Conservation (phyloP, 75 land plant species). For the Selaginella moellendorffii region DNA sequence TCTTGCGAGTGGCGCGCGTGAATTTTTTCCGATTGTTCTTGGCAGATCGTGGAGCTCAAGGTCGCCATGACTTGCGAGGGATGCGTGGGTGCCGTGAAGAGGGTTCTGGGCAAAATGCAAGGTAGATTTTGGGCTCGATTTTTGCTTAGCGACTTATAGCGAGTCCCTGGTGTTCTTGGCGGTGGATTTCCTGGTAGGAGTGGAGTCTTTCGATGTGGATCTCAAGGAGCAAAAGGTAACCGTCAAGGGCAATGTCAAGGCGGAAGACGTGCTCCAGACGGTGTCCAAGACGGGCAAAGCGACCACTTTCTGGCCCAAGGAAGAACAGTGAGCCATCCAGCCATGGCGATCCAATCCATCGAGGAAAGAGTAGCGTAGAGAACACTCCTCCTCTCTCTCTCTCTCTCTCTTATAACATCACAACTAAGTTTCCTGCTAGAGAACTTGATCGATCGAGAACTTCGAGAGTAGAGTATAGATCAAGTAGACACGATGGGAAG, state of each 20-base stretch:
- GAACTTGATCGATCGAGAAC: too few relatives aligned
- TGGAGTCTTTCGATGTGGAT: constrained; percentile 53
- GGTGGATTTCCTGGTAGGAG: constrained; percentile 31
- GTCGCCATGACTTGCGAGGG: constrained; percentile 93
- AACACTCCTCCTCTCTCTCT: too few relatives aligned
- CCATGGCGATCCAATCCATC: too few relatives aligned
- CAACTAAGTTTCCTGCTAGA: too few relatives aligned
- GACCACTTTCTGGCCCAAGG: constrained; percentile 33
- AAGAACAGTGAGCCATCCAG: too few relatives aligned
- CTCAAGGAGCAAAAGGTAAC: constrained; percentile 68
- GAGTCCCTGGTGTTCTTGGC: neutral
- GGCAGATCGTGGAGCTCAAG: too few relatives aligned
- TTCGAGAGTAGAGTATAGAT: too few relatives aligned
- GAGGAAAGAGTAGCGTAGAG: too few relatives aligned
- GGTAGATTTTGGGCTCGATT: constrained; percentile 24
- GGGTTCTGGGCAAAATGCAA: constrained; percentile 70
- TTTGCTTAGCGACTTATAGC: constrained; percentile 1
- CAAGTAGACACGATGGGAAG: too few relatives aligned
- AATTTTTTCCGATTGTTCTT: too few relatives aligned
- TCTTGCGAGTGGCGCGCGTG: too few relatives aligned
- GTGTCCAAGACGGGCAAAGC: constrained; percentile 87
- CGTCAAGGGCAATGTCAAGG: constrained; percentile 62
- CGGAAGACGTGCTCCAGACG: constrained; percentile 54
- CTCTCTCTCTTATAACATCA: too few relatives aligned
- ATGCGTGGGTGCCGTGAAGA: constrained; percentile 73